Evolutionary conservation across 2,329 filamentous ascomycete genomes (phyloP), one percentile per base, ranked within the genome.

Genomic region (Coniochaeta hoffmannii): DNA sequence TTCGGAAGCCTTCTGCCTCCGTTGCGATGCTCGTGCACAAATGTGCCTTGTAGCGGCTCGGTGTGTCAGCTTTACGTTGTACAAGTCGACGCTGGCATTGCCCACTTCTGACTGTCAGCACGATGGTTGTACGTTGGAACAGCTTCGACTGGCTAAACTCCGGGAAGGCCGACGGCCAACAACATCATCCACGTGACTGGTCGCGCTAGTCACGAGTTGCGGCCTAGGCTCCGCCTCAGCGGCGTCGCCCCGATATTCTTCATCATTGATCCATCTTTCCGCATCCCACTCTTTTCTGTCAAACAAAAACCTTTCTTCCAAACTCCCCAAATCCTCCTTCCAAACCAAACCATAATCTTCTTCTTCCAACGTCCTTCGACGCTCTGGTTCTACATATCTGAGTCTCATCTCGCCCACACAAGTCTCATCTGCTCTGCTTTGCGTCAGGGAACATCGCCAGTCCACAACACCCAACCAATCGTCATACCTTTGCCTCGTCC

Each of bases 271-370:
- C 28, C 49, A 51, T 51, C 49, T 51, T 51, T 51, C 49, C 31
- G 49, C 26, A 31, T 51, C 49, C 49, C 49, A 51, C 49, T 51
- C 19, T 24, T 51, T 51, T 51, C 41, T 19, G 32, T 34, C n/a
- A 12, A 51, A 51, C 49, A 51, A 51, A 51, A 51, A 51, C 49
- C 49, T 32, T 35, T 51, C 46, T 50, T 50, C 30, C 49, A 51
- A 41, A 34, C 31, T 51, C 49, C 28, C 15, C 11, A 32, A 28
- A 6, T 51, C 49, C 31, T 50, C 49, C 22, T 32, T 24, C 28
- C 49, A n/a, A 30, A 51, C 28, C 24, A 14, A 31, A 51, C 49
- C 49, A 51, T 24, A 26, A 17, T 32, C 41, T 46, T 31, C 28
- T 51, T 51, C 49, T 17, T 5, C 26, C 26, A 50, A 11, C 46